A percentile compares a stretch with the other conserved stretches of the same genome.
Conservation (phyloP, 176 grass and related monocot species). For the Rhipidocladum racemiflorum region DNA sequence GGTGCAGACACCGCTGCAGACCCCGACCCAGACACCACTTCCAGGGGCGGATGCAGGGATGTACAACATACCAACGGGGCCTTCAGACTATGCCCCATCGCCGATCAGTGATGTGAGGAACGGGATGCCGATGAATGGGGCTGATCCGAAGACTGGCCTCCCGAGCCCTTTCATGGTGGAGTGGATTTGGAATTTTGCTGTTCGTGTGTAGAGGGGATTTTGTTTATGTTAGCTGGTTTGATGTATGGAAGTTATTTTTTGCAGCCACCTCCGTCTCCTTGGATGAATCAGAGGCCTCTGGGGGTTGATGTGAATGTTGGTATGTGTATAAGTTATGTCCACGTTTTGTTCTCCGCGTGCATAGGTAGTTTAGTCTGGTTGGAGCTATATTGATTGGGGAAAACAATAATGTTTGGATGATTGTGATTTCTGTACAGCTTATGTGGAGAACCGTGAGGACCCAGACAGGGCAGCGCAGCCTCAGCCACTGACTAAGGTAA, state of each 20-base stretch:
- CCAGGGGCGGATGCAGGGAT: conserved; percentile 51
- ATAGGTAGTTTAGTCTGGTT: neutral
- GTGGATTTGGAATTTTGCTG: neutral
- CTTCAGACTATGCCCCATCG: conserved; percentile 87
- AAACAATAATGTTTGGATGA: conserved; percentile 18
- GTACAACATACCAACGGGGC: conserved; percentile 84
- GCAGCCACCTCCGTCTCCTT: conserved; percentile 77
- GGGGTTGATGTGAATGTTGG: conserved; percentile 94
- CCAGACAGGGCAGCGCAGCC: conserved; percentile 54
- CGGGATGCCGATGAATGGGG: conserved; percentile 36
- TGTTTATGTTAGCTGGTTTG: neutral
- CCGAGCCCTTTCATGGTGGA: conserved; percentile 78
- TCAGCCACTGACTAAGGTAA: conserved; percentile 73
- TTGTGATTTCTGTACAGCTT: conserved; percentile 48
- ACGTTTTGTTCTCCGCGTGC: conserved; percentile 1
- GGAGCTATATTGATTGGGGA: neutral
- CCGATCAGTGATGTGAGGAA: conserved; percentile 75
- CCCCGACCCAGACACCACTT: conserved; percentile 82
- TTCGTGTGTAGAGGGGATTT: neutral
- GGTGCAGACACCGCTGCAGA: conserved; percentile 68
- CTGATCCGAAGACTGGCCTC: conserved; percentile 58
- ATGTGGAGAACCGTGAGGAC: conserved; percentile 78
- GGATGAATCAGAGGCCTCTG: conserved; percentile 69
- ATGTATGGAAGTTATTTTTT: conserved; percentile 19
- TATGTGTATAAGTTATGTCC: conserved; percentile 38